phyloP scores from a whole-genome alignment of 495 filamentous ascomycete genomes.

The Trichocladium antarcticum region DNA sequence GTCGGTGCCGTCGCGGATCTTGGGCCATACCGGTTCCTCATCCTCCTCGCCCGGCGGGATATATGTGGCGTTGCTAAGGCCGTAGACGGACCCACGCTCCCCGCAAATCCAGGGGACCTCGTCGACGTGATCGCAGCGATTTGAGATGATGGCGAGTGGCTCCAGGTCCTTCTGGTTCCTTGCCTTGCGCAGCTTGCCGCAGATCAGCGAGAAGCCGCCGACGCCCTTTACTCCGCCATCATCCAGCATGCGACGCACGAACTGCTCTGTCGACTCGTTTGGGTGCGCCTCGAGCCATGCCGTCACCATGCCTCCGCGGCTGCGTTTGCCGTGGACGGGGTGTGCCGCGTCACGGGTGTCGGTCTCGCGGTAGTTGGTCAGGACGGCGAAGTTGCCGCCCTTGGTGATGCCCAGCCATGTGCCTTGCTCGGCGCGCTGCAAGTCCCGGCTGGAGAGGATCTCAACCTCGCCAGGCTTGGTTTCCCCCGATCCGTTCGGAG shows the following conservation, averaged over 20 bases:
- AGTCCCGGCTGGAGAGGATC: slow-evolving; percentile 42
- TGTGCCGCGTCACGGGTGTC: slow-evolving; percentile 41
- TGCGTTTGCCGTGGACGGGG: slow-evolving; percentile 48
- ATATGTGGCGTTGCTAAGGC: slow-evolving; percentile 77
- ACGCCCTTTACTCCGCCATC: slow-evolving; percentile 58
- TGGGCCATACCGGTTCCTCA: slow-evolving; percentile 53
- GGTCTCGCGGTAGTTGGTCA: slow-evolving; percentile 90
- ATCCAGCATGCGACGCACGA: slow-evolving; percentile 58
- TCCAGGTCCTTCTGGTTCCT: slow-evolving; percentile 35
- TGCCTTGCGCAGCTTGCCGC: slow-evolving; percentile 54
- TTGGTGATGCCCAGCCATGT: slow-evolving; percentile 92
- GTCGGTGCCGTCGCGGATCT: slow-evolving; percentile 51
- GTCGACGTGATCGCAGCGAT: slow-evolving; percentile 57
- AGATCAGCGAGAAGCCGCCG: slow-evolving; percentile 88
- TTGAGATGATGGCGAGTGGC: slow-evolving; percentile 77
- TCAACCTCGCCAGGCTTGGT: slow-evolving; percentile 19
- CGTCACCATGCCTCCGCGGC: slow-evolving; percentile 75
- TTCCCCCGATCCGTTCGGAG: not conserved
- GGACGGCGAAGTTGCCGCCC: slow-evolving; percentile 71
- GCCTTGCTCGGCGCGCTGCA: slow-evolving; percentile 48
- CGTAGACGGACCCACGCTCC: slow-evolving; percentile 53
- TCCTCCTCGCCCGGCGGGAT: slow-evolving; percentile 38
- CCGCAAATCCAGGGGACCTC: slow-evolving; percentile 60
- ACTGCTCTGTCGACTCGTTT: slow-evolving; percentile 44
- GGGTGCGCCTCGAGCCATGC: slow-evolving; percentile 59